Evolutionary conservation across 345 rosid genomes (phyloP), one percentile per base, ranked within the genome.

Genomic region (Pelargonium nanum): DNA sequence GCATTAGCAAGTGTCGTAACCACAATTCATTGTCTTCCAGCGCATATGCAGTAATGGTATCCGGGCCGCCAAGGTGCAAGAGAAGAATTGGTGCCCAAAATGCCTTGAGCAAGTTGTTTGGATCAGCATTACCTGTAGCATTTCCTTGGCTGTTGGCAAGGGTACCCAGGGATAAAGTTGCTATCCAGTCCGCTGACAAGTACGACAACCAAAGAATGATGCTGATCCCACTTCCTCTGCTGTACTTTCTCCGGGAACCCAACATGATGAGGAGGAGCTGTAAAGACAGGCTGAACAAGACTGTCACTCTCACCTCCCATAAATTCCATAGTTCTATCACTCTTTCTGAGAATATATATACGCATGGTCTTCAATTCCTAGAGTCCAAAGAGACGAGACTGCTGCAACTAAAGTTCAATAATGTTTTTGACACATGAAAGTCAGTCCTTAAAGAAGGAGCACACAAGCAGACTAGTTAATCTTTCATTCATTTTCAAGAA

Each of bases 41-140:
- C 45, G 68, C 54, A 26, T 48, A 65, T 8, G 68, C 62, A 0
- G 62, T 65, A 0, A 65, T 65, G 54, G 78, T 68, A 55, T 75
- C 80, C 0, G 78, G 74, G 30, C 80, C 80, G 45, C 83, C 83
- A 4, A 79, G 55, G 65, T 79, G 83, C 50, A 75, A 53, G 20
- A 78, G 71, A 19, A 78, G 67, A 54, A 79, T 74, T 4, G 81
- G 68, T 5, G 72, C 62, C 81, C 83, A 80, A 26, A 77, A 67
- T 5, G 68, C 75, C 0, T 45, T 20, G 16, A 67, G 58, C 19
- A 34, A 34, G 6, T 10, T 10, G 7, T 6, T 53, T 6, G 23
- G 0, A 1, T 19, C 0, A 3, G 9, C 1, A 1, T 40, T 53
- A 0, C 30, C 19, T 22, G 15, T 13, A 10, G 5, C 22, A 9